Evolutionary conservation across 2,329 filamentous ascomycete genomes (phyloP), one percentile per base, ranked within the genome.

Genomic region (Aureobasidium melanogenum): DNA sequence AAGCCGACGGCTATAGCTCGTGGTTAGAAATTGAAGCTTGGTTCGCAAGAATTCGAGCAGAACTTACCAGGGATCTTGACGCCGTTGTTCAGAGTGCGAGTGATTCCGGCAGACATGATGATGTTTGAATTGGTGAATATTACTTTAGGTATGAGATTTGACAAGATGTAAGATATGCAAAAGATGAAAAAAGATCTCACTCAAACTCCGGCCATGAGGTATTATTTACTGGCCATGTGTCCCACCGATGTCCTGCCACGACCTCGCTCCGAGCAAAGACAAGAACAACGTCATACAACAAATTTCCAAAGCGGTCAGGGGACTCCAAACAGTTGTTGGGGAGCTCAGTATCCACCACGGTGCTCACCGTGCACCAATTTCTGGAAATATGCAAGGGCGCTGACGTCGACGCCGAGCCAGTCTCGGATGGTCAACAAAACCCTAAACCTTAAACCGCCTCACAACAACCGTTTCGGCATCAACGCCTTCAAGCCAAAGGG

Each of bases 31-130:
- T 17, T 41, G 24, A 22, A 41, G 50, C 34, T 41, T 30, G n/a
- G 32, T 38, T 34, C 9, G 30, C 24, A 22, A 2, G 15, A 28
- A 24, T 24, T 28, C 24, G 14, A 32, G 9, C 24, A 38, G 10
- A 6, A 39, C 55, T 51, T 57, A 62, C 61, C 61, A 51, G 84
- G 84, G 66, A 87, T 83, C 70, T 78, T 79, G 63, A 86, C 81
- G 67, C 81, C 81, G 69, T 82, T 84, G 76, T 73, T 79, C 56
- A 84, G 76, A 65, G 73, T 81, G 74, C 79, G 83, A 48, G 75
- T 77, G 69, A 75, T 75, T 66, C 74, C 80, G 69, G 77, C 75
- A 69, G 84, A 85, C 83, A 86, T 86, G 65, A 32, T 74, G 67
- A 60, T 62, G n/a, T 50, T 58, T 1, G 34, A 39, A 22, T 30